Evolutionary conservation across 164 flowering plant genomes (phyloP).

Genomic region (Umbellularia californica): DNA sequence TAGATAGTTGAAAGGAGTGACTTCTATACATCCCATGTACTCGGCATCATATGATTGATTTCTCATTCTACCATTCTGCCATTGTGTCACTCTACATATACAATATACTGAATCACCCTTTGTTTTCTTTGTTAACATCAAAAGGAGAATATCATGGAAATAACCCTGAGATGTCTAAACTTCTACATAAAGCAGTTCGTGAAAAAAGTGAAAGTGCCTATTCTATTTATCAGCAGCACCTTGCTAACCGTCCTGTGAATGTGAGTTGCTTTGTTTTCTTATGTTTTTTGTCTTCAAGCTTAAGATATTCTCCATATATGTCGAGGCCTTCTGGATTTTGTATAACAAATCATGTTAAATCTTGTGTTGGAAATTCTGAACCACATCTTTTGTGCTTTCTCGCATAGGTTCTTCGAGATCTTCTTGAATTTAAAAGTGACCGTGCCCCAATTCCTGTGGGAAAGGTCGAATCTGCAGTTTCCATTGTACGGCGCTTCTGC

Average conservation of each 20-base stretch:
- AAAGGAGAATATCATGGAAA: constrained; percentile 98
- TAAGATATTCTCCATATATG: not conserved
- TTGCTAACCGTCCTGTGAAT: constrained; percentile 93
- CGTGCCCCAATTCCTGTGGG: constrained; percentile 89
- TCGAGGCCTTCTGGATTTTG: not conserved
- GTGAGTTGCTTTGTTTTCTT: constrained; percentile 41
- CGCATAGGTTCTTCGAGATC: constrained; percentile 88
- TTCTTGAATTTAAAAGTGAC: constrained; percentile 90
- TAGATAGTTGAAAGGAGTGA: too few species aligned
- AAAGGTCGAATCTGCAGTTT: constrained; percentile 85
- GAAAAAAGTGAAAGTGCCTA: constrained; percentile 84
- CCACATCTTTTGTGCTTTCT: not conserved
- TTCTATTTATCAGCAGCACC: constrained; percentile 93
- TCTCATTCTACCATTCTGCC: not conserved
- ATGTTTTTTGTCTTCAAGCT: not conserved
- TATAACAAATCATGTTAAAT: too few species aligned
- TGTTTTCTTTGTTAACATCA: constrained; percentile 7
- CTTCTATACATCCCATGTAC: too few species aligned
- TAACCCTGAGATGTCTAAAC: constrained; percentile 99
- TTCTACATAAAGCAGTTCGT: constrained; percentile 98
- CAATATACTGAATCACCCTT: not conserved
- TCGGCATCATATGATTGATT: too few species aligned
- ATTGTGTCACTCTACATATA: not conserved
- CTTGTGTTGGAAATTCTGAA: not conserved
- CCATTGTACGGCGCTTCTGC: constrained; percentile 92